These are phyloP conservation scores for Globisporangium paroecandrum DNA, from an alignment of 352 stramenopile genomes.

Conservation along the genomic window DNA sequence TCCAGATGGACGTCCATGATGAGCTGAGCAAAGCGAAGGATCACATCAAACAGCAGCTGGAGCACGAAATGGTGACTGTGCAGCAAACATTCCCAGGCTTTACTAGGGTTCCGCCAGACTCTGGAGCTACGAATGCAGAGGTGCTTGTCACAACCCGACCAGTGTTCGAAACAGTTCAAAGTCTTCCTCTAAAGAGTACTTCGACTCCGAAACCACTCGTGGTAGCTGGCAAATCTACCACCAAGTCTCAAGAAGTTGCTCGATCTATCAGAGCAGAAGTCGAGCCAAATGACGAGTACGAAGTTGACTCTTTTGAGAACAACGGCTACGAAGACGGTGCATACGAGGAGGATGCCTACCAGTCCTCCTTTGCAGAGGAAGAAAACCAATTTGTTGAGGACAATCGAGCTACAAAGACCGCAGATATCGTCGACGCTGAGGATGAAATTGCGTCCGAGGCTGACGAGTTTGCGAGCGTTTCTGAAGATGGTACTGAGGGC, in stretches of 20 bases:
- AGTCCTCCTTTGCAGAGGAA: not conserved
- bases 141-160: not conserved
- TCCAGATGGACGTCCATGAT: constrained; percentile 30
- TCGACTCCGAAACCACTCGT: not conserved
- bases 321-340: not conserved
- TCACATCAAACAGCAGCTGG: constrained; percentile 26
- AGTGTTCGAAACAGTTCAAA: not conserved
- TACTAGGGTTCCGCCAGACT: not conserved
- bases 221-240: not conserved
- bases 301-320: constrained; percentile 37
- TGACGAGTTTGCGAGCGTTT: not conserved
- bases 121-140: not conserved
- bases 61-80: constrained; percentile 28
- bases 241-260: not conserved
- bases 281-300: constrained; percentile 22
- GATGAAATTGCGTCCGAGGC: constrained; percentile 12
- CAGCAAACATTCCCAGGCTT: constrained; percentile 30
- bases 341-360: not conserved
- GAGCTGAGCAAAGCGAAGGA: constrained; percentile 28
- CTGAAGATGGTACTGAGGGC: not conserved
- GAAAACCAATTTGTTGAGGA: not conserved
- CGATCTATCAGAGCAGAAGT: not conserved
- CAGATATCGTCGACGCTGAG: not conserved
- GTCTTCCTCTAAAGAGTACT: too few relatives aligned
- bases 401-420: not conserved